These are phyloP conservation scores for Dalbergia cultrata DNA, from an alignment of 306 rosid species.

Conservation along the genomic window DNA sequence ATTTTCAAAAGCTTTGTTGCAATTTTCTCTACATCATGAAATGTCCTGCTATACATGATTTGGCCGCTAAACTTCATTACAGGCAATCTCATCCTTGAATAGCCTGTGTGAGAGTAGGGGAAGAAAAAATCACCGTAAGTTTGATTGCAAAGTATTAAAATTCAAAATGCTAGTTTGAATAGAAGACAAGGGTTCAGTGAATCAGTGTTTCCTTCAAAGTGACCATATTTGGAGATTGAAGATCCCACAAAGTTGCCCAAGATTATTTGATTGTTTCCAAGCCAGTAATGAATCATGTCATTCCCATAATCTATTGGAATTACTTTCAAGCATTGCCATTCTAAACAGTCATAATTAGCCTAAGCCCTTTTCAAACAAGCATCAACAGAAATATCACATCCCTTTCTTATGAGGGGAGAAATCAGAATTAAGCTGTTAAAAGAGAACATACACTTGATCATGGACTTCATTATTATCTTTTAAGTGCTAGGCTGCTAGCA, in stretches of 20 bases:
- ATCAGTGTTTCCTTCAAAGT: neutral
- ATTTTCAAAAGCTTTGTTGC: slow-evolving; percentile 51
- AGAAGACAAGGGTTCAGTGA: neutral
- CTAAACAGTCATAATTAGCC: neutral
- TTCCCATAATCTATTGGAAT: slow-evolving; percentile 2
- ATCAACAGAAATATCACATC: neutral
- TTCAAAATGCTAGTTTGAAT: neutral
- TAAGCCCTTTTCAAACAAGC: neutral
- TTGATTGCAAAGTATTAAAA: neutral
- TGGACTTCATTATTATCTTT: neutral
- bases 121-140: neutral
- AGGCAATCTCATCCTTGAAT: slow-evolving; percentile 63
- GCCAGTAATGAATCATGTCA: neutral
- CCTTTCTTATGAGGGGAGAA: neutral
- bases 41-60: slow-evolving; percentile 75
- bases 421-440: slow-evolving; percentile 3
- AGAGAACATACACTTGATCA: neutral
- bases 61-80: slow-evolving; percentile 71
- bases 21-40: slow-evolving; percentile 65
- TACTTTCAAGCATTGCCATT: neutral
- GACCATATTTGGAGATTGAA: slow-evolving; percentile 6
- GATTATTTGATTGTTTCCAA: slow-evolving; percentile 1
- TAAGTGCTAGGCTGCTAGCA: neutral
- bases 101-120: slow-evolving; percentile 42
- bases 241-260: neutral